Evolutionary conservation across 768 basidiomycete species (phyloP).

Genomic region (Suillus subalutaceus): DNA sequence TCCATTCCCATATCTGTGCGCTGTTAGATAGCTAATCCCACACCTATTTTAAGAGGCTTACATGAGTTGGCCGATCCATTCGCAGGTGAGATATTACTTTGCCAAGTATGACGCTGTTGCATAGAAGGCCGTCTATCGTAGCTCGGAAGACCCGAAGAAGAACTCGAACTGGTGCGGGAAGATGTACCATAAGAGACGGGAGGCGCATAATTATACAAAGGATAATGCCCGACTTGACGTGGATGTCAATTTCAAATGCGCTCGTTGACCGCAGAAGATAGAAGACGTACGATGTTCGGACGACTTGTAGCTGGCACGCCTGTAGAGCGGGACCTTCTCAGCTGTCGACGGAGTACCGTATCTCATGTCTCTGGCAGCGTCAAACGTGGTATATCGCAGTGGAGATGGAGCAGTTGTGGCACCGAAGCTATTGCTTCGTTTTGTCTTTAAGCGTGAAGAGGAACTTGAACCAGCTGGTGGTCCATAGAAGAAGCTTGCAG

Average conservation of each 20-base stretch:
- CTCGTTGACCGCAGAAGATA: slow-evolving; percentile 6
- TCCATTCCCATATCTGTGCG: slow-evolving; percentile 25
- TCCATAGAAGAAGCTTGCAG: slow-evolving; percentile 46
- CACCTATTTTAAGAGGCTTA: slow-evolving; percentile 30
- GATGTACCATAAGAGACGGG: slow-evolving; percentile 41
- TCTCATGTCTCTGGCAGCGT: slow-evolving; percentile 36
- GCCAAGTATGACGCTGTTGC: slow-evolving; percentile 51
- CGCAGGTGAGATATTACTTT: slow-evolving; percentile 41
- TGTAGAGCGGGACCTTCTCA: slow-evolving; percentile 41
- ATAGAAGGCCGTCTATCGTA: slow-evolving; percentile 50
- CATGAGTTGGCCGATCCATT: slow-evolving; percentile 43
- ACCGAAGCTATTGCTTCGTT: slow-evolving; percentile 43
- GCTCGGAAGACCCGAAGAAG: slow-evolving; percentile 45
- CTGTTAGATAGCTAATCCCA: slow-evolving; percentile 3
- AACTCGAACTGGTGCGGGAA: slow-evolving; percentile 54
- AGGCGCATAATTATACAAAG: slow-evolving; percentile 33
- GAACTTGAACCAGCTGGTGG: slow-evolving; percentile 1
- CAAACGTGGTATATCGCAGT: slow-evolving; percentile 42
- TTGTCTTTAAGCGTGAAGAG: slow-evolving; percentile 39
- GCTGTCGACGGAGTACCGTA: slow-evolving; percentile 32
- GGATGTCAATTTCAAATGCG: slow-evolving; percentile 12
- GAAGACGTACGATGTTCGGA: slow-evolving; percentile 47
- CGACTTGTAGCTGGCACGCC: slow-evolving; percentile 46
- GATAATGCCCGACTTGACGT: slow-evolving; percentile 32
- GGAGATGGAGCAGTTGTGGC: slow-evolving; percentile 43